Evolutionary conservation across 140 eudicot species (phyloP), one percentile per base, ranked within the genome.

Genomic region (Senecio squalidus): DNA sequence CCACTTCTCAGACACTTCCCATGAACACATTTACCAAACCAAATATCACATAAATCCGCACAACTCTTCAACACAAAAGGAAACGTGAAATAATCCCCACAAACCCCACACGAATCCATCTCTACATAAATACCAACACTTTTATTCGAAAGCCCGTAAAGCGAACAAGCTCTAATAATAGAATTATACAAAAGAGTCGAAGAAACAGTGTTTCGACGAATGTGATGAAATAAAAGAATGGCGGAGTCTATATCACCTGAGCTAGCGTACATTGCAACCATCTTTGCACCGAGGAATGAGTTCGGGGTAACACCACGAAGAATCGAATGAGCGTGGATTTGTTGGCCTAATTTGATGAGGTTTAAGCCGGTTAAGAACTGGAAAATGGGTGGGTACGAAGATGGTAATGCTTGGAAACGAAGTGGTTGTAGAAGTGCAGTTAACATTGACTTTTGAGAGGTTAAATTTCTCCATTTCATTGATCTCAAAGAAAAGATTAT

Each of bases 191-290:
- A 47, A 54, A 88, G 84, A 18, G 66, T 46, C 1, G 96, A 59
- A 0, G 20, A 27, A 4, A 8, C 0, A 7, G 74, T 79, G 45
- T 61, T 4, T 16, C 1, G 38, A 22, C 50, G 51, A 23, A 61
- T 34, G 21, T 51, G 9, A 55, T 71, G 20, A 30, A 81, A 88
- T 3, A 81, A 10, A 20, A 18, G 22, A 8, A 70, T 15, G 45
- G 89, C 94, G 17, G 91, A 74, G 40, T 47, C 40, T 15, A 88
- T 62, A 6, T 88, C 94, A 31, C 94, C 90, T 9, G 79, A 78
- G 72, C 96, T 88, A 22, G 94, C 96, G 67, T 88, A 88, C 87
- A 84, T 81, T 31, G 94, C 91, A 0, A 88, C 83, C 81, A 88
- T 88, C 55, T 84, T 88, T n/a, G 96, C 74, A 10, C 74, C 87